These are phyloP conservation scores for Kurtzmaniella natalensis DNA, from an alignment of 1,139 yeast species.

Conservation along the genomic window DNA sequence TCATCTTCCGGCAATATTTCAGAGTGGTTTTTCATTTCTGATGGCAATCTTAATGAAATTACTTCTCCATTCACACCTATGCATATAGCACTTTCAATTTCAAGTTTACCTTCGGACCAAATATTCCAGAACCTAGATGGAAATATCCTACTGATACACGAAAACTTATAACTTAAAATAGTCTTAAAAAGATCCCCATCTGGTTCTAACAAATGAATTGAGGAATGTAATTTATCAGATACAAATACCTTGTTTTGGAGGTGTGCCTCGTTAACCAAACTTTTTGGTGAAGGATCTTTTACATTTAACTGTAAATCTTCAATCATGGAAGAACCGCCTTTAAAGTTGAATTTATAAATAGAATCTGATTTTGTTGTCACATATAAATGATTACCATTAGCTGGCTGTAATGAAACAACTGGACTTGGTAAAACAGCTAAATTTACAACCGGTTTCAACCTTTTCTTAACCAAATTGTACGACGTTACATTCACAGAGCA, in stretches of 20 bases:
- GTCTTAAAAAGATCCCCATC: conserved; percentile 6
- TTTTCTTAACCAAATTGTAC: conserved; percentile 35
- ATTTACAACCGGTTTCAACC: conserved; percentile 27
- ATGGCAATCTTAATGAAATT: conserved; percentile 11
- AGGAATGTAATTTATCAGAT: conserved; percentile 42
- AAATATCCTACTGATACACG: conserved; percentile 42
- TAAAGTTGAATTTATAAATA: conserved; percentile 20
- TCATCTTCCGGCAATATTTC: conserved; percentile 17
- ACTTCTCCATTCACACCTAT: conserved; percentile 52
- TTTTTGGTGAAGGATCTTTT: conserved; percentile 35
- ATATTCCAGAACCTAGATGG: conserved; percentile 24
- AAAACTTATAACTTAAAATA: conserved; percentile 18
- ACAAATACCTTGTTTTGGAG: conserved; percentile 24
- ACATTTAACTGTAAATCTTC: conserved; percentile 15
- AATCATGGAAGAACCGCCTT: conserved; percentile 9
- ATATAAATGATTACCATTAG: conserved; percentile 18
- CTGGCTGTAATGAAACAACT: conserved; percentile 28
- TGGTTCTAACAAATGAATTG: conserved; percentile 25
- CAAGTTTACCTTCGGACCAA: conserved; percentile 25
- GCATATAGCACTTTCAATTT: conserved; percentile 23
- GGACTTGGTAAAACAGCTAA: conserved; percentile 33
- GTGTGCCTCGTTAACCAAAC: conserved; percentile 35
- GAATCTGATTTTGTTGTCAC: conserved; percentile 43
- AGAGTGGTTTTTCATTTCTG: background rate
- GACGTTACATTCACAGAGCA: conserved; percentile 29